Evolutionary conservation across 139 green algal species (phyloP).

Genomic region (Chlorella sp.): DNA sequence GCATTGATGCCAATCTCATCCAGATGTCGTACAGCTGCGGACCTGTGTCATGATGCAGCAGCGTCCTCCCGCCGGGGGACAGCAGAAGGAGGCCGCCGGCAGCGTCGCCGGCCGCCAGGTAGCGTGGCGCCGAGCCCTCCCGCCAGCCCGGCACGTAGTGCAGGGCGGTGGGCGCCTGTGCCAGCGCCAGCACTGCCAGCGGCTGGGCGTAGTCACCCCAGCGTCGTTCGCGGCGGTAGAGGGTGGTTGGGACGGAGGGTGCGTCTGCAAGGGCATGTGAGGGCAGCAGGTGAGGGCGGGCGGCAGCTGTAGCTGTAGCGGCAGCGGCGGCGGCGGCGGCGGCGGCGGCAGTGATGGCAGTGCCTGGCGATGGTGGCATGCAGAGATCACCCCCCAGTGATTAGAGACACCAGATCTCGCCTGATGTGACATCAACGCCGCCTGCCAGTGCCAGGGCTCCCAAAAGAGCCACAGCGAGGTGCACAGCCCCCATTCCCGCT

Average conservation of each 20-base stretch:
- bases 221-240: not conserved
- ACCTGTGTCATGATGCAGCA: conserved; percentile 31
- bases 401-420: no score
- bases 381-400: no score
- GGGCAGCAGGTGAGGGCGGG: not conserved
- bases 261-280: not conserved
- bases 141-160: conserved; percentile 8
- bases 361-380: no score
- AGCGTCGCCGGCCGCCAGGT: conserved; percentile 3
- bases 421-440: no score
- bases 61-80: not conserved
- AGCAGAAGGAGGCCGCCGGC: conserved; percentile 18
- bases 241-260: not conserved
- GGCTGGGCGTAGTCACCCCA: conserved; percentile 9
- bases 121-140: not conserved
- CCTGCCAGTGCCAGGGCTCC: no score
- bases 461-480: no score
- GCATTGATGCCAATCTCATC: not conserved
- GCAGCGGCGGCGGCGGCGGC: not conserved
- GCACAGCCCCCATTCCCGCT: no score
- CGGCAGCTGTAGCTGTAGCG: not conserved
- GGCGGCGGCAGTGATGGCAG: not conserved
- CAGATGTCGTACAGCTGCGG: not conserved
- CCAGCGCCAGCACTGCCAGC: conserved; percentile 19
- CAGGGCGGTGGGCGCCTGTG: not conserved